Evolutionary conservation across 768 basidiomycete genomes (phyloP).

Genomic region (Lentinula detonsa): DNA sequence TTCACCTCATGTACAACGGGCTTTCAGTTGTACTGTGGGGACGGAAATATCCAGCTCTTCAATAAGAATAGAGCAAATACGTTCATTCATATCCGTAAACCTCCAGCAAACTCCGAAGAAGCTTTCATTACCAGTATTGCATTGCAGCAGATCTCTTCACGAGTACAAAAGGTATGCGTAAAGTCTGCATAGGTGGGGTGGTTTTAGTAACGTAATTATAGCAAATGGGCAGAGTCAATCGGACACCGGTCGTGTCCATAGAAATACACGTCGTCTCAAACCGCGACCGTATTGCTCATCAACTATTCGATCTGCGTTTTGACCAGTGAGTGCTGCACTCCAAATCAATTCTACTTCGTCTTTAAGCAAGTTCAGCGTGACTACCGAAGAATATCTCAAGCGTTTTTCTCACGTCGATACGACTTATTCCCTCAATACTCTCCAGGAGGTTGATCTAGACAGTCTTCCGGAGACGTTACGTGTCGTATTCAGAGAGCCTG

Average conservation of each 20-base stretch:
- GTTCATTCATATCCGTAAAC: slow-evolving; percentile 51
- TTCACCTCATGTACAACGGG: slow-evolving; percentile 47
- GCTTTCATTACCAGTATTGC: slow-evolving; percentile 58
- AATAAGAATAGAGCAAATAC: slow-evolving; percentile 46
- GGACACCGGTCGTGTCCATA: slow-evolving; percentile 42
- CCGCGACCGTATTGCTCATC: slow-evolving; percentile 58
- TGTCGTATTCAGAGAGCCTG: neutral
- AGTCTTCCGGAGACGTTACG: neutral
- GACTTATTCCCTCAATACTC: slow-evolving; percentile 35
- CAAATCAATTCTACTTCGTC: neutral
- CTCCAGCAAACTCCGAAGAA: slow-evolving; percentile 34
- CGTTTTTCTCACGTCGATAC: slow-evolving; percentile 38
- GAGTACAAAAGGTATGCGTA: slow-evolving; percentile 39
- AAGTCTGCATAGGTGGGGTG: neutral
- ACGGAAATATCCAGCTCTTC: slow-evolving; percentile 54
- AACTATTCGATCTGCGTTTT: slow-evolving; percentile 62
- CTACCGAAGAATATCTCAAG: slow-evolving; percentile 39
- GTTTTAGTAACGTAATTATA: slow-evolving; percentile 13
- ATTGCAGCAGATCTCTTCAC: slow-evolving; percentile 50
- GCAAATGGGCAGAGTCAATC: slow-evolving; percentile 58
- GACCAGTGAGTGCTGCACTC: slow-evolving; percentile 45
- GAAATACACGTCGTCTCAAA: slow-evolving; percentile 70
- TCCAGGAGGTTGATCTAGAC: slow-evolving; percentile 34
- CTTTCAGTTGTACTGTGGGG: slow-evolving; percentile 51
- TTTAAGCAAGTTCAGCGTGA: slow-evolving; percentile 25